Percentiles rank a stretch among this genome's conserved stretches.
These are phyloP conservation scores for Hysterium pulicare DNA, from an alignment of 2,329 filamentous ascomycete species.

Conservation along the genomic window DNA sequence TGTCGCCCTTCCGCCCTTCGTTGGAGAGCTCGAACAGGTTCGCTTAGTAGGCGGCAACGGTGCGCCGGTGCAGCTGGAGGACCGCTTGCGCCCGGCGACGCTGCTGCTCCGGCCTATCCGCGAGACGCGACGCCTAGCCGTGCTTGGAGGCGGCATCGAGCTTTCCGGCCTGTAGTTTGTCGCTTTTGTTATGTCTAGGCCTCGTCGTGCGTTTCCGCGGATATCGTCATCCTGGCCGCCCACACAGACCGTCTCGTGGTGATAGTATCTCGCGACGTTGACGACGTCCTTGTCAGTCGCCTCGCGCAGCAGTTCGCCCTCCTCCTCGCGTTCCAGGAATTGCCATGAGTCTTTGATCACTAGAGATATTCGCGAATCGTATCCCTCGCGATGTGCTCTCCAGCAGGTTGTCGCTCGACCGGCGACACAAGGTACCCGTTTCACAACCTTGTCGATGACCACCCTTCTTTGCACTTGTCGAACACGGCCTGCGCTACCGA, in stretches of 20 bases:
- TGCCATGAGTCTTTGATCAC: conserved; percentile 48
- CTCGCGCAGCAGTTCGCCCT: conserved; percentile 38
- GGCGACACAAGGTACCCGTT: conserved; percentile 1
- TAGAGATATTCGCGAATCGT: conserved; percentile 26
- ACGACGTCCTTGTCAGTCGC: conserved; percentile 31
- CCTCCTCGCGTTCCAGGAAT: conserved; percentile 38
- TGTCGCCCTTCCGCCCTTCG: not conserved
- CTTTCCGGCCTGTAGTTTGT: conserved; percentile 23
- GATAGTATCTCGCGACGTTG: conserved; percentile 40
- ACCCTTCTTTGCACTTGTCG: conserved; percentile 18
- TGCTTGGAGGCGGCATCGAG: conserved; percentile 13
- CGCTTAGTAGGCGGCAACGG: conserved; percentile 2
- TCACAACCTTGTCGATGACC: conserved; percentile 6
- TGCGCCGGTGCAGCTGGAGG: conserved; percentile 3
- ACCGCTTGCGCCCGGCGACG: conserved; percentile 1
- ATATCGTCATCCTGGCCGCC: conserved; percentile 12
- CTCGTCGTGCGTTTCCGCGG: conserved; percentile 23
- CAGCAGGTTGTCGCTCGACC: conserved; percentile 7
- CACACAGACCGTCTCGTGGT: conserved; percentile 39
- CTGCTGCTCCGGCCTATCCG: conserved; percentile 3
- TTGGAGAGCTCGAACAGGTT: conserved; percentile 2
- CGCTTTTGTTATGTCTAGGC: conserved; percentile 27
- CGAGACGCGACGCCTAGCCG: not conserved
- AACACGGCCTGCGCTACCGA: conserved; percentile 14
- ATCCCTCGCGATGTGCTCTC: conserved; percentile 34